These are phyloP conservation scores for Colletotrichum sp. DNA, from an alignment of 2,329 filamentous ascomycete species.

Conservation along the genomic window DNA sequence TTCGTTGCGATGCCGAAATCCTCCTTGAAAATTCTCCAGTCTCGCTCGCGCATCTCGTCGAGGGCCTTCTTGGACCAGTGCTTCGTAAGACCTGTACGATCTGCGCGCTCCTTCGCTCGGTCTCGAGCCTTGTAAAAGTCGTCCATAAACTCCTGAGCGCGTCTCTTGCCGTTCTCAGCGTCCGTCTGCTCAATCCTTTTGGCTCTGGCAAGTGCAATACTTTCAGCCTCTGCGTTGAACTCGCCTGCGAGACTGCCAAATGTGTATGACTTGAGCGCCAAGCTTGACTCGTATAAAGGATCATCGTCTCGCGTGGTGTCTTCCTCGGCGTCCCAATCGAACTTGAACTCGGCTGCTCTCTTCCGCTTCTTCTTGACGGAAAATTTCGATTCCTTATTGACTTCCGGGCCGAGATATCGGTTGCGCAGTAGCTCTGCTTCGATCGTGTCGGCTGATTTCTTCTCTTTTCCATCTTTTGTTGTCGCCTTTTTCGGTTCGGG, in stretches of 20 bases:
- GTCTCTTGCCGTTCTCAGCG: constrained; percentile 73
- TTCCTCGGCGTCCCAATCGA: constrained; percentile 95
- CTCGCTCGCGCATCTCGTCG: constrained; percentile 93
- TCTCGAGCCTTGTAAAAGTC: constrained; percentile 71
- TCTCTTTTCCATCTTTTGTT: constrained; percentile 41
- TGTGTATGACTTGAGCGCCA: constrained; percentile 30
- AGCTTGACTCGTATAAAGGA: constrained; percentile 66
- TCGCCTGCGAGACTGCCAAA: constrained; percentile 56
- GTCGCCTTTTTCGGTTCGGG: constrained; percentile 56
- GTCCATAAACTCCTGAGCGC: constrained; percentile 82
- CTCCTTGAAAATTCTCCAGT: constrained; percentile 99
- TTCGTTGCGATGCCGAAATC: constrained; percentile 97
- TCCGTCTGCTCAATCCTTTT: constrained; percentile 78
- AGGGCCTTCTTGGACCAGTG: constrained; percentile 96
- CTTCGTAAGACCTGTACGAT: constrained; percentile 80
- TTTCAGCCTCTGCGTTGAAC: constrained; percentile 61
- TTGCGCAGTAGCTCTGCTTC: constrained; percentile 78
- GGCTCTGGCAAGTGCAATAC: constrained; percentile 62
- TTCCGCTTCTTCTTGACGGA: constrained; percentile 95
- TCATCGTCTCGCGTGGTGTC: constrained; percentile 88
- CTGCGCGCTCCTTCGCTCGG: constrained; percentile 74
- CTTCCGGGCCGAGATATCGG: constrained; percentile 90
- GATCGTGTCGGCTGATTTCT: constrained; percentile 61
- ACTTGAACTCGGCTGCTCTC: constrained; percentile 93
- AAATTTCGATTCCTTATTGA: constrained; percentile 82